Percentiles rank a stretch among this genome's conserved stretches.
Evolutionary conservation across 2,329 filamentous ascomycete species (phyloP).

Genomic region (Stagonosporopsis tanaceti): DNA sequence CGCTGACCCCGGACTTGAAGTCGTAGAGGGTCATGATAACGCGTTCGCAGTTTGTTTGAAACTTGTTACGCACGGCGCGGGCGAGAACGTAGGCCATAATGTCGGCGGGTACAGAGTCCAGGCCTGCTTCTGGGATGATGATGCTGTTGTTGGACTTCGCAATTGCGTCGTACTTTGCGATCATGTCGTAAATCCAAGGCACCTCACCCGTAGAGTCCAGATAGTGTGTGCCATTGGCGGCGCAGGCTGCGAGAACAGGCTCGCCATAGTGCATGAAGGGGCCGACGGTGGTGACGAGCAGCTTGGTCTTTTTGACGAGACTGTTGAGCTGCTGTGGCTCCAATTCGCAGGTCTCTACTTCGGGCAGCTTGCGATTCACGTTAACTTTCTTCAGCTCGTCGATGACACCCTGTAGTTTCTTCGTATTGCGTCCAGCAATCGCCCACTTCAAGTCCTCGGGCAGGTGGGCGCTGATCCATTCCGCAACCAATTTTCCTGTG

Average conservation of each 20-base stretch:
- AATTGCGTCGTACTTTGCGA: conserved; percentile 66
- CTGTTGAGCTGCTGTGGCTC: conserved; percentile 59
- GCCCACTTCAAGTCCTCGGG: conserved; percentile 87
- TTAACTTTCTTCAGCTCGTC: conserved; percentile 72
- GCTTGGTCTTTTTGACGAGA: conserved; percentile 63
- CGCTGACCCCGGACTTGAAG: conserved; percentile 58
- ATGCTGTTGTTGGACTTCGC: conserved; percentile 69
- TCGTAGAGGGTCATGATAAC: conserved; percentile 63
- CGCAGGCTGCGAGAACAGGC: conserved; percentile 70
- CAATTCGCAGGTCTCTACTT: conserved; percentile 52
- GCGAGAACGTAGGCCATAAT: conserved; percentile 63
- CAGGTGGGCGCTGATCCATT: conserved; percentile 74
- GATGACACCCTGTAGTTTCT: conserved; percentile 75
- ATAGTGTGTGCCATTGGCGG: conserved; percentile 71
- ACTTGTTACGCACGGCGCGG: conserved; percentile 60
- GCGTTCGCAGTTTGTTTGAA: conserved; percentile 59
- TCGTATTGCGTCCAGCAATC: conserved; percentile 79
- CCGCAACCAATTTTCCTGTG: conserved; percentile 78
- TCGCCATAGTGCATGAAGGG: conserved; percentile 71
- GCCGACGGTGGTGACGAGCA: conserved; percentile 69
- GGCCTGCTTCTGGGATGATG: conserved; percentile 66
- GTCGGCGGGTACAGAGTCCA: conserved; percentile 69
- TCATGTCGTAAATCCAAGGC: conserved; percentile 69
- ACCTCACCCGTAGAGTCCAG: conserved; percentile 72
- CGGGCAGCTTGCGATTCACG: conserved; percentile 68